These are phyloP conservation scores for Entomortierella parvispora DNA, from an alignment of 192 early-diverging fungal genomes.

Conservation along the genomic window DNA sequence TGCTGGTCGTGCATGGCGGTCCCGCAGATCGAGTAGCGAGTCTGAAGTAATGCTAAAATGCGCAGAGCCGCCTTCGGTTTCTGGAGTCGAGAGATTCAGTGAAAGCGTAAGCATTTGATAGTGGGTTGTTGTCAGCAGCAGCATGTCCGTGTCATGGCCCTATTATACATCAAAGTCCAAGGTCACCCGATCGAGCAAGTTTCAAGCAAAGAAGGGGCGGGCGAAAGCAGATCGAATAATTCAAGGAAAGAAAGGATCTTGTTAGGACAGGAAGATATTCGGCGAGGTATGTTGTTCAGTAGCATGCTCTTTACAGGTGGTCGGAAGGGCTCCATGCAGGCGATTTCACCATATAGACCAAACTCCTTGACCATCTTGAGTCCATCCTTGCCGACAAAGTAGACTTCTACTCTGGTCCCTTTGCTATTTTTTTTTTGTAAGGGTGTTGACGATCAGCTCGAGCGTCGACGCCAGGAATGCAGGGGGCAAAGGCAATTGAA, in stretches of 20 bases:
- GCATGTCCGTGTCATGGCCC: conserved; percentile 65
- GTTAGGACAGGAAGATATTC: not conserved
- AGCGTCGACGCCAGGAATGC: too few relatives aligned
- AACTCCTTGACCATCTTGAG: conserved; percentile 68
- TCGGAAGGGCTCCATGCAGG: conserved; percentile 59
- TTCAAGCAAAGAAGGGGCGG: not conserved
- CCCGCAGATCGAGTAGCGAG: conserved; percentile 66
- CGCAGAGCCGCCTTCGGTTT: not conserved
- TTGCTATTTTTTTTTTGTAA: conserved; percentile 53
- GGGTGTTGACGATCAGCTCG: too few relatives aligned
- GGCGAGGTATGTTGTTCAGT: not conserved
- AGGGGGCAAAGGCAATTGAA: too few relatives aligned
- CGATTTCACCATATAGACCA: conserved; percentile 76
- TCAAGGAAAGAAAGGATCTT: not conserved
- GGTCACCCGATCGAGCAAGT: too few relatives aligned
- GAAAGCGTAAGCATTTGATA: conserved; percentile 76
- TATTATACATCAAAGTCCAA: conserved; percentile 25
- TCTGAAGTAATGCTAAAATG: conserved; percentile 69
- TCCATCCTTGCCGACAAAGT: conserved; percentile 38
- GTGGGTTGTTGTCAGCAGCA: conserved; percentile 75
- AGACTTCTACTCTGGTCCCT: conserved; percentile 71
- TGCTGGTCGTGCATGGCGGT: conserved; percentile 64
- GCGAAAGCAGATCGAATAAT: not conserved
- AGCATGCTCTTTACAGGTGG: conserved; percentile 50
- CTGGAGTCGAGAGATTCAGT: conserved; percentile 61